Conservation (phyloP, 176 grass and related monocot species). For the Eragrostis curvula region DNA sequence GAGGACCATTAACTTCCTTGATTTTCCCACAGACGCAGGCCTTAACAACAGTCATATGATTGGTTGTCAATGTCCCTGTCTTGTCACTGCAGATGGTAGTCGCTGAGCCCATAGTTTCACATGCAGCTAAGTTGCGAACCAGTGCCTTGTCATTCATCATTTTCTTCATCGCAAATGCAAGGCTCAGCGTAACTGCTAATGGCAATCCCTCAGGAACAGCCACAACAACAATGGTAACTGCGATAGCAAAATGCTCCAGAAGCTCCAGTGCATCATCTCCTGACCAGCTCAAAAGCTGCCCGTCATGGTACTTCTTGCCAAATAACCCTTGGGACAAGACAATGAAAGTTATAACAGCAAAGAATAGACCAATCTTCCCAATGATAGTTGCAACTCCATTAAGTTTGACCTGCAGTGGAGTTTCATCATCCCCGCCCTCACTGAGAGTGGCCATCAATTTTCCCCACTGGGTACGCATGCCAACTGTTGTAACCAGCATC, state of each 20-base stretch:
- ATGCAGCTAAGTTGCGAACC: constrained; percentile 89
- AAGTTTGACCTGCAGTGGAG: constrained; percentile 86
- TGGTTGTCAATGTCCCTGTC: constrained; percentile 94
- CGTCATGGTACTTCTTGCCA: constrained; percentile 54
- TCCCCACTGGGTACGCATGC: constrained; percentile 94
- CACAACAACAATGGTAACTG: constrained; percentile 96
- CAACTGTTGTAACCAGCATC: constrained; percentile 92
- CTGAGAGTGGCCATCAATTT: constrained; percentile 92
- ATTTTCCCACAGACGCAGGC: constrained; percentile 75
- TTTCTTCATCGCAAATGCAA: constrained; percentile 99
- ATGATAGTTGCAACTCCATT: constrained; percentile 79
- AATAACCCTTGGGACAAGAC: constrained; percentile 75
- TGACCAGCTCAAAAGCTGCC: constrained; percentile 62
- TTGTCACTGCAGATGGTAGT: constrained; percentile 95
- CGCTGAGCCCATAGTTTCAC: constrained; percentile 98
- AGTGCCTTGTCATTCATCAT: constrained; percentile 99
- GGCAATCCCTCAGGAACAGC: constrained; percentile 97
- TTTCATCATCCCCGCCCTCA: constrained; percentile 98
- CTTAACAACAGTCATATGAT: constrained; percentile 96
- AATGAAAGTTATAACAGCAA: constrained; percentile 87
- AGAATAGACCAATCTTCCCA: constrained; percentile 87
- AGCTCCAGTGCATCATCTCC: constrained; percentile 77
- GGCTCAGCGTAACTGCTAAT: constrained; percentile 92
- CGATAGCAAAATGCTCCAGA: constrained; percentile 91
- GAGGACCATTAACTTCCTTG: constrained; percentile 52